Evolutionary conservation across 2,329 filamentous ascomycete species (phyloP), one percentile per base, ranked within the genome.

Genomic region (Golovinomyces cichoracearum): DNA sequence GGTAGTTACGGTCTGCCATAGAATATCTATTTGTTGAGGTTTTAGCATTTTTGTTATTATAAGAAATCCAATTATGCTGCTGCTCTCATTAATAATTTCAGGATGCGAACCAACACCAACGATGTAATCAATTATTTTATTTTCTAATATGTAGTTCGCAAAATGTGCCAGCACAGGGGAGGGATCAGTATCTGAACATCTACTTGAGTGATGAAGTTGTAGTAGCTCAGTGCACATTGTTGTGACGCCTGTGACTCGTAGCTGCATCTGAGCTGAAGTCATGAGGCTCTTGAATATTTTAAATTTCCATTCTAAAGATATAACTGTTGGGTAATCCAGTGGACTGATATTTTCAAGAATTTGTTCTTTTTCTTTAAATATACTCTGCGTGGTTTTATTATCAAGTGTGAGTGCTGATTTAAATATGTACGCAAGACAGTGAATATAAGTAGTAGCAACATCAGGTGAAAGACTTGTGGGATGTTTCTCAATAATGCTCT

Each of bases 91-190:
- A 19, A 92, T 90, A 48, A 95, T 75, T 58, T 93, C 85, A 1
- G 86, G 84, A 58, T 95, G 90, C 27, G 88, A 94, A 49, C 85
- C 85, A 13, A 88, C 77, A 1, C 88, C 83, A 47, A 94, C 73
- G 42, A 98, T 76, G 62, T 94, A 95, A 51, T 85, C 76, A 22
- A 93, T 73, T 23, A 95, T 67, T 48, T 77, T 76, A 35, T 80
- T 78, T 5, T 70, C 65, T 15, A 79, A 68, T 29, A 95, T 66
- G 53, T 82, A 79, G 22, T 73, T 67, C 4, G 82, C 75, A 48
- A 92, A 66, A 55, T 80, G 78, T 12, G 71, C 68, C 53, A 88
- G 66, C 45, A 83, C 67, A 1, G 71, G 68, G 55, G 70, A 66
- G 40, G 65, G 60, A 29, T 57, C 48, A 27, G 57, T 48, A 45